Conservation (phyloP, 2,329 filamentous ascomycete genomes). For the Monosporascus cannonballus region DNA sequence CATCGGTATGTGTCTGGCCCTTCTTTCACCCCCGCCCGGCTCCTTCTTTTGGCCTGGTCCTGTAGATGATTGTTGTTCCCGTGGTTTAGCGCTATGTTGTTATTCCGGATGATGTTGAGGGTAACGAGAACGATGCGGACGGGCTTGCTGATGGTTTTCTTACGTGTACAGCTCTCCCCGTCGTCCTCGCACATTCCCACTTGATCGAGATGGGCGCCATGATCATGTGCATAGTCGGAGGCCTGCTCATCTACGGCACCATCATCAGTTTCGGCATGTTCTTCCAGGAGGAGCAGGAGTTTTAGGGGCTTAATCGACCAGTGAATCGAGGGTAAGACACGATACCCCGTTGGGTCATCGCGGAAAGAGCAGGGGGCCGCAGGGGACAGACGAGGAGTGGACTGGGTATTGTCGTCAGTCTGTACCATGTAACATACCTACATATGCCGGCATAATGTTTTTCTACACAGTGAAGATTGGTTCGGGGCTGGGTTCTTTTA, state of each 20-base stretch:
- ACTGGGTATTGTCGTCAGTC: background rate
- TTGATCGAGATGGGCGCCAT: slow-evolving; percentile 81
- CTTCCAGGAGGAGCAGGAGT: slow-evolving; percentile 96
- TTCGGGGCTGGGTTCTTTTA: too few species aligned
- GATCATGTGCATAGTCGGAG: slow-evolving; percentile 90
- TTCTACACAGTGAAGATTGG: too few species aligned
- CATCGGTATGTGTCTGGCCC: slow-evolving; percentile 61
- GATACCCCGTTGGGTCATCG: background rate
- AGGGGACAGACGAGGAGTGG: background rate
- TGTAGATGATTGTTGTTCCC: too few species aligned
- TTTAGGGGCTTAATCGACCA: slow-evolving; percentile 42
- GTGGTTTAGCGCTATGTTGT: too few species aligned
- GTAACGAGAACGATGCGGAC: too few species aligned
- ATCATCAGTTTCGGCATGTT: slow-evolving; percentile 98
- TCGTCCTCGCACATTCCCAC: slow-evolving; percentile 79
- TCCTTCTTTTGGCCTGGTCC: background rate
- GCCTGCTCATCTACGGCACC: slow-evolving; percentile 91
- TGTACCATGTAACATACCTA: background rate
- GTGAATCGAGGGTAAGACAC: background rate
- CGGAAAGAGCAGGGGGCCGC: background rate
- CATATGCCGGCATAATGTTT: background rate
- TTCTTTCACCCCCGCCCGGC: slow-evolving; percentile 1
- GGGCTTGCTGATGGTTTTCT: background rate
- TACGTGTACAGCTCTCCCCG: slow-evolving; percentile 65
- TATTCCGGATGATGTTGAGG: too few species aligned